A percentile compares a stretch with the other conserved stretches of the same genome.
These are phyloP conservation scores for Musa troglodytarum DNA, from an alignment of 176 grass and related monocot species.

Conservation along the genomic window DNA sequence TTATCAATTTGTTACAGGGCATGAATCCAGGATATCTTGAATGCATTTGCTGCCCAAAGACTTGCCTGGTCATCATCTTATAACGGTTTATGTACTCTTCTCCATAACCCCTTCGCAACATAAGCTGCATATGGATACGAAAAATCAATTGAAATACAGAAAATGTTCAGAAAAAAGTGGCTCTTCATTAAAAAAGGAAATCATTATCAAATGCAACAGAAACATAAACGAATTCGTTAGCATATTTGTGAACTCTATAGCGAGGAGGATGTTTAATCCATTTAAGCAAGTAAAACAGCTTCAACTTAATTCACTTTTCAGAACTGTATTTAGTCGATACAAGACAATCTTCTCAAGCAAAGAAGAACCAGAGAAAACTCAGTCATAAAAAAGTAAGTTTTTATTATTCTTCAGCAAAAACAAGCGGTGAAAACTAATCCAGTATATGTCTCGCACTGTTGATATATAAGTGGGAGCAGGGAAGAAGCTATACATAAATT, in stretches of 20 bases:
- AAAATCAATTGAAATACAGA: not conserved
- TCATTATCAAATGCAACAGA: too few species aligned
- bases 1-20: not conserved
- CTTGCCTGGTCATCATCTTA: slow-evolving; percentile 94
- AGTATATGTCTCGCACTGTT: not conserved
- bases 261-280: not conserved
- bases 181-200: not conserved
- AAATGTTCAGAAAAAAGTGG: not conserved
- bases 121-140: slow-evolving; percentile 44
- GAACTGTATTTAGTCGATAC: not conserved
- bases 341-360: not conserved
- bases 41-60: not conserved
- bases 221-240: not conserved
- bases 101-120: slow-evolving; percentile 71
- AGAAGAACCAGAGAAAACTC: not conserved
- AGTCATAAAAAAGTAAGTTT: not conserved
- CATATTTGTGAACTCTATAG: not conserved
- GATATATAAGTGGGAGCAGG: not conserved
- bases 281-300: not conserved
- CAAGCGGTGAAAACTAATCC: not conserved
- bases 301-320: not conserved
- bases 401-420: slow-evolving; percentile 1
- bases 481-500: not conserved
- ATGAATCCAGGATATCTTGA: not conserved
- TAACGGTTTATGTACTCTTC: slow-evolving; percentile 95